Evolutionary conservation across 345 rosid genomes (phyloP).

Genomic region (Acer campestre): DNA sequence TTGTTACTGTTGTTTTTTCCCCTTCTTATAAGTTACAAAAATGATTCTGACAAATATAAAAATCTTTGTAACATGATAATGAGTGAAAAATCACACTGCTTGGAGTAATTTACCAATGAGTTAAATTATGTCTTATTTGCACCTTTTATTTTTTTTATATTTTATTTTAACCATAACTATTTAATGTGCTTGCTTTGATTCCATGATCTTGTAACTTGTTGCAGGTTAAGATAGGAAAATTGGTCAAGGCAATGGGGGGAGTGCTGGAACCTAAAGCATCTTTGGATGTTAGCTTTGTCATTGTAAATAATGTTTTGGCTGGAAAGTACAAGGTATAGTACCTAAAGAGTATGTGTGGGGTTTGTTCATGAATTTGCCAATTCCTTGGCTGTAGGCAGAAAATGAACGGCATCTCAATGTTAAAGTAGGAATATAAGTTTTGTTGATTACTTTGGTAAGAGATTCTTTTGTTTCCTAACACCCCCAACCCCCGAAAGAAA

Average conservation of each 20-base stretch:
- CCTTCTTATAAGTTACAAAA: too few relatives aligned
- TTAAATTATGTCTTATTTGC: not conserved
- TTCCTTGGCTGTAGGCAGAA: not conserved
- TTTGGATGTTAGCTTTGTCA: constrained; percentile 76
- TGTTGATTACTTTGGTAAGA: not conserved
- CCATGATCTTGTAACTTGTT: constrained; percentile 28
- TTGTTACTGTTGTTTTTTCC: not conserved
- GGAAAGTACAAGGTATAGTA: constrained; percentile 82
- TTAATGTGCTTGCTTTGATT: not conserved
- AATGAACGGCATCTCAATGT: not conserved
- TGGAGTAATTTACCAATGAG: not conserved
- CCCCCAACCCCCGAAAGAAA: not conserved
- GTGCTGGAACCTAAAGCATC: constrained; percentile 55
- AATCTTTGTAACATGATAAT: not conserved
- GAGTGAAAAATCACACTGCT: not conserved
- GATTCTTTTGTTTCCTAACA: not conserved
- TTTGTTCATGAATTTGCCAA: not conserved
- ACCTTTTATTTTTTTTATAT: not conserved
- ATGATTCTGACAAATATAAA: not conserved
- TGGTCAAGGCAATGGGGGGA: constrained; percentile 90
- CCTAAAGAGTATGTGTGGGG: constrained; percentile 23
- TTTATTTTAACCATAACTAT: not conserved
- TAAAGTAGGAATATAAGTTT: not conserved
- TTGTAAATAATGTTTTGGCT: constrained; percentile 91
- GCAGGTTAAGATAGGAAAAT: constrained; percentile 73